Base-by-base conservation (phyloP, 2,329 filamentous ascomycete species). In the Ceratocystis diversiconidia region DNA sequence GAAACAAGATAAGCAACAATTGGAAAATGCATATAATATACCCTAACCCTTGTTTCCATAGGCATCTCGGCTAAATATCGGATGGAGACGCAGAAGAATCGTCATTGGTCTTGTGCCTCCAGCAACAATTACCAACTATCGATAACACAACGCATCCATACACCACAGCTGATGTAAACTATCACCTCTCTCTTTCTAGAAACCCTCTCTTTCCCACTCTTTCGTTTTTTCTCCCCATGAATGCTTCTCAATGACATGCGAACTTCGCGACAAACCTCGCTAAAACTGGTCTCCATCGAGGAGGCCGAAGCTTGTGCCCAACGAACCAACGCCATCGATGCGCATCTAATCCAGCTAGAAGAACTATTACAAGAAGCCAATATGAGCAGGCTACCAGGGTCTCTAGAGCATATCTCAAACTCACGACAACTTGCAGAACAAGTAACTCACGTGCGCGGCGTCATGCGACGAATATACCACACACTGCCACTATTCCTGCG, bases 391-490 rank as follows among this genome's bases (percentile, higher is more conserved):
- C 5, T 65, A n/a, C 63, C 63, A 1, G 63, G 63, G 5, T 59
- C 55, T 36, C 15, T 59, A 2, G 55, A 59, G 5, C 19, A 10
- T 28, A 30, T 5, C 4, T 30, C 25, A 28, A 50, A 46, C 8
- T 2, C 15, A 48, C 30, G n/a, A 62, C 43, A 62, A 19, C 61
- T 64, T 17, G 63, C 63, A 6, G 32, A 44, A 28, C 36, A 64
- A 28, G 52, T 48, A n/a, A 22, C 25, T 25, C 12, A 44, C 19
- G 63, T 64, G 36, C 63, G 63, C 3, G 12, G 41, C 10, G 63
- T 64, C 32, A 57, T 64, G 25, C 52, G 36, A 22, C 28, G 55
- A 36, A 46, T 64, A 48, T 64, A 64, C n/a, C 41, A 44, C 22
- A 19, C 36, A 15, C 41, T 64, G 63, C 63, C 63, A 7, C 6